Evolutionary conservation across 306 rosid genomes (phyloP), one percentile per base, ranked within the genome.

Genomic region (Quercus gilva): DNA sequence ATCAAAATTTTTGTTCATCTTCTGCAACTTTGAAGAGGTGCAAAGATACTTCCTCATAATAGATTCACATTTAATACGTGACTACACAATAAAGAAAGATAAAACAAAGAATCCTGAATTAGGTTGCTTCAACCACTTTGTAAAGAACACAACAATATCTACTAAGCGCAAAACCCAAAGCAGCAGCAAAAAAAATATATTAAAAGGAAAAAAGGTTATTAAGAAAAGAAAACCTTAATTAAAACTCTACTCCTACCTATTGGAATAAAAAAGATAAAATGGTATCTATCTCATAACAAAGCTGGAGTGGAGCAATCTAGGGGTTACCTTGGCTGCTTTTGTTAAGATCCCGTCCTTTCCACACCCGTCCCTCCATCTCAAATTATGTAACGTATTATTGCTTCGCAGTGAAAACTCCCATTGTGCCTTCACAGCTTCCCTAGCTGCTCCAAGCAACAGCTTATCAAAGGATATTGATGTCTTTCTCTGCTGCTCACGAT

Each of bases 381-480:
- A 79, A 74, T 87, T 78, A 37, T 88, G 86, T 6, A 79, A 76
- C 12, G 85, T 79, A 58, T 74, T 79, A 81, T 61, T 85, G 85
- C 80, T 74, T 75, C 83, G 79, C 61, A 92, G 63, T 55, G 83
- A 73, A 56, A 81, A 43, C 63, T 91, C 92, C 97, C 97, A 95
- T 55, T 84, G 92, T 69, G 78, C 87, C 91, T 86, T 91, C 69
- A 93, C 97, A 77, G 94, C 92, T 88, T 90, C 90, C 79, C 80
- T 84, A 78, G 97, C 98, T 71, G 97, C 94, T 80, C 85, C 91
- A 29, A 95, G 90, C 83, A 95, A 84, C 73, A 93, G 83, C 85
- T 88, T 91, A 83, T 93, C 99, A 18, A 84, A 79, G 77, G 99
- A 93, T 78, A 95, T 53, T 31, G 82, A 82, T 41, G 94, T 93